Evolutionary conservation across 1,284 basidiomycete species (phyloP).

Genomic region (Blastosporella zonata): DNA sequence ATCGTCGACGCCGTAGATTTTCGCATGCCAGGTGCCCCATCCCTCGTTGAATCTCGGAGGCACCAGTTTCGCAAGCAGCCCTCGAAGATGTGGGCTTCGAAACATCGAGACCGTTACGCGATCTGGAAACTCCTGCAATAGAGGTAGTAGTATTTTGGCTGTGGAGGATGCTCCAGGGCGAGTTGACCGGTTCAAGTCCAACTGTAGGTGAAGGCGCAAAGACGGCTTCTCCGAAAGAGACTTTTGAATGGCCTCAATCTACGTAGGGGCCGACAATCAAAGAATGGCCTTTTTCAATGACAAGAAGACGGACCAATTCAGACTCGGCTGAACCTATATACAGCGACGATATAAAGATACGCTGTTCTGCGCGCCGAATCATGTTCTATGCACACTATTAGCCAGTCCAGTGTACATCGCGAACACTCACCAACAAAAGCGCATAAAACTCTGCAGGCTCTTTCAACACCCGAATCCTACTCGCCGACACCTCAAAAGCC

Average conservation of each 20-base stretch:
- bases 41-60: slow-evolving; percentile 97
- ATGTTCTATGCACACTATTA: slow-evolving; percentile 44
- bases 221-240: slow-evolving; percentile 59
- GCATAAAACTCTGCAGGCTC: slow-evolving; percentile 41
- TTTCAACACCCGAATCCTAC: slow-evolving; percentile 34
- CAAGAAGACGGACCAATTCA: slow-evolving; percentile 47
- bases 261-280: not conserved
- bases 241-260: slow-evolving; percentile 68
- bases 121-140: slow-evolving; percentile 70
- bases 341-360: slow-evolving; percentile 85
- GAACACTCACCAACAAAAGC: slow-evolving; percentile 33
- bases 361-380: slow-evolving; percentile 66
- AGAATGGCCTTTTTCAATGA: not conserved
- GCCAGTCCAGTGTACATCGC: not conserved
- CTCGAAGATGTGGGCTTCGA: slow-evolving; percentile 81
- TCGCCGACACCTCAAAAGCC: slow-evolving; percentile 34
- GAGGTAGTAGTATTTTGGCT: slow-evolving; percentile 69
- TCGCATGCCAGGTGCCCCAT: slow-evolving; percentile 98
- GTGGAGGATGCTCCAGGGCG: slow-evolving; percentile 78
- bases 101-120: slow-evolving; percentile 81
- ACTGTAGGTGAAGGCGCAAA: slow-evolving; percentile 72
- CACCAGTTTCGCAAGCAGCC: slow-evolving; percentile 72
- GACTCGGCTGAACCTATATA: slow-evolving; percentile 75
- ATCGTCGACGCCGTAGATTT: slow-evolving; percentile 93
- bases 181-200: slow-evolving; percentile 92